phyloP scores from a whole-genome alignment of 257 asterid genomes.

The Solanum peruvianum region DNA sequence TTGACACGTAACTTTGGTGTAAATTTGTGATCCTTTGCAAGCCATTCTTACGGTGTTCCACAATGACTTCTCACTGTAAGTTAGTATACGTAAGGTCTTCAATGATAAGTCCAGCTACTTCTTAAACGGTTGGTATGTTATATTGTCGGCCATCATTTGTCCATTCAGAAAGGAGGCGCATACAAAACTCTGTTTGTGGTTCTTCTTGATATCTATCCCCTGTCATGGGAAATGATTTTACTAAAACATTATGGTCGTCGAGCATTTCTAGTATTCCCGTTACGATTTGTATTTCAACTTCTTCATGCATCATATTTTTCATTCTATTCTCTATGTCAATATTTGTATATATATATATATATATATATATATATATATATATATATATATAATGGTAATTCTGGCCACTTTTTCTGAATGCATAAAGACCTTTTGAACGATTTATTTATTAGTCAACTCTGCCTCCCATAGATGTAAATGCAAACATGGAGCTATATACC shows the following conservation, averaged over 20 bases:
- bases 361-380: too few relatives aligned
- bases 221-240: background rate
- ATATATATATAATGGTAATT: too few relatives aligned
- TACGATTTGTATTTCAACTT: background rate
- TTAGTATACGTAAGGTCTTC: background rate
- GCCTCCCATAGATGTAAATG: background rate
- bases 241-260: background rate
- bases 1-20: too few relatives aligned
- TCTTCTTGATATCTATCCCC: background rate
- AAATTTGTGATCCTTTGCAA: too few relatives aligned
- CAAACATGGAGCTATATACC: background rate
- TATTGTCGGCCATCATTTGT: background rate
- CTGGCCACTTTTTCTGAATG: background rate
- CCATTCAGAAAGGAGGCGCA: background rate
- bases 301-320: background rate
- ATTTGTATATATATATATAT: background rate
- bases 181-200: background rate
- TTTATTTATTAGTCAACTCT: background rate
- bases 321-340: background rate
- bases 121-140: too few relatives aligned
- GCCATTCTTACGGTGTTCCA: too few relatives aligned
- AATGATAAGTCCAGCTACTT: background rate
- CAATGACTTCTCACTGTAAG: background rate
- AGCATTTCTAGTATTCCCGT: background rate
- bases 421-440: background rate